phyloP scores from a whole-genome alignment of 768 basidiomycete genomes.

The Omphalotus guepiniiformis region DNA sequence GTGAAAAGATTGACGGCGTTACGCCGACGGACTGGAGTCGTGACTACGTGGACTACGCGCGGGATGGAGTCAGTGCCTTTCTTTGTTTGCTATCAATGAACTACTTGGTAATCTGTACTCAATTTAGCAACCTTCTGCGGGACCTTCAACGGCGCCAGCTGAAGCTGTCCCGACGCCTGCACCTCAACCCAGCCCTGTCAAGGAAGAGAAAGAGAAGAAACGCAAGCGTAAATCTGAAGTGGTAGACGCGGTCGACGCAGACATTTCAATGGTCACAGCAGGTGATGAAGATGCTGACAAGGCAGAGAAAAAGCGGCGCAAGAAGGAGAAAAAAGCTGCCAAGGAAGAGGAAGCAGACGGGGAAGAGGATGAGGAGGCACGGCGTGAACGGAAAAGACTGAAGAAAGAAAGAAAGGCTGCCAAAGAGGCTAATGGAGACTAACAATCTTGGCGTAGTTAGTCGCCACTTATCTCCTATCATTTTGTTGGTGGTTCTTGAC shows the following conservation, averaged over 20 bases:
- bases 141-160: slow-evolving; percentile 27
- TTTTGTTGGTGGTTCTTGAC: too few species aligned
- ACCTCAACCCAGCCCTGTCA: slow-evolving; percentile 28
- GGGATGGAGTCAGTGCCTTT: slow-evolving; percentile 39
- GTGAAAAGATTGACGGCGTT: slow-evolving; percentile 79
- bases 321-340: slow-evolving; percentile 58
- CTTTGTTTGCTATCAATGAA: background rate
- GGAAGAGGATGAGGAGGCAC: slow-evolving; percentile 56
- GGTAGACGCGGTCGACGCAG: slow-evolving; percentile 33
- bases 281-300: slow-evolving; percentile 44
- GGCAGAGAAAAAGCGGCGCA: slow-evolving; percentile 55
- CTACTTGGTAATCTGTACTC: slow-evolving; percentile 8
- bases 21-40: slow-evolving; percentile 91
- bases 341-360: slow-evolving; percentile 41
- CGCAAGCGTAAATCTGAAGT: slow-evolving; percentile 75
- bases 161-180: slow-evolving; percentile 11
- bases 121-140: slow-evolving; percentile 34
- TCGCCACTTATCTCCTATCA: background rate
- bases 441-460: background rate
- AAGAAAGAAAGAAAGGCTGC: slow-evolving; percentile 65
- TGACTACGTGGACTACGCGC: slow-evolving; percentile 91
- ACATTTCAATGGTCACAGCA: slow-evolving; percentile 36
- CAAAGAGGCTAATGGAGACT: slow-evolving; percentile 34
- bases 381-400: slow-evolving; percentile 56
- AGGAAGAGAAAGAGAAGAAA: slow-evolving; percentile 75